phyloP scores from a whole-genome alignment of 1,139 yeast species.

The Kodamaea derodonti region DNA sequence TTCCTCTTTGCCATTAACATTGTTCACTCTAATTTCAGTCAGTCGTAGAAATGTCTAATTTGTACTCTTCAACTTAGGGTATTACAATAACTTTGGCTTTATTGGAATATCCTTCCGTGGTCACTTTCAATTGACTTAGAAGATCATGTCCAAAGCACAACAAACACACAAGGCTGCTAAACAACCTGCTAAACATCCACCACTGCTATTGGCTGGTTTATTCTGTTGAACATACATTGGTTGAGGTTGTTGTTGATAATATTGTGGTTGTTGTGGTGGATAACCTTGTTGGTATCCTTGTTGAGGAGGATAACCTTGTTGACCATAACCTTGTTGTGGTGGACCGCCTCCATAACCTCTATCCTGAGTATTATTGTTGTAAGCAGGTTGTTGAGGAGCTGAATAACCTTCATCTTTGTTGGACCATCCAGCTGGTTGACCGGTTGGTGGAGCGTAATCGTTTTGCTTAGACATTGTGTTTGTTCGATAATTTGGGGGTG shows the following conservation, averaged over 20 bases:
- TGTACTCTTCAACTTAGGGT: no score
- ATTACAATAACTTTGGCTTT: no score
- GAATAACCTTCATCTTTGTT: conserved; percentile 19
- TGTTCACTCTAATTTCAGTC: no score
- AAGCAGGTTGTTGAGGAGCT: conserved; percentile 38
- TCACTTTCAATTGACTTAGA: conserved; percentile 28
- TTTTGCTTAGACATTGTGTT: conserved; percentile 10
- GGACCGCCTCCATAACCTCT: conserved; percentile 29
- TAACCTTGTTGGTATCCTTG: conserved; percentile 20
- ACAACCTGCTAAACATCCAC: conserved; percentile 63
- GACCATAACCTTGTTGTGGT: conserved; percentile 33
- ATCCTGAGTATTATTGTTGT: conserved; percentile 25
- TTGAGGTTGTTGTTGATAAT: conserved; percentile 51
- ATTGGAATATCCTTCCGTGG: no score
- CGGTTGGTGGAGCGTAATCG: conserved; percentile 38
- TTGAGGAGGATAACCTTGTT: conserved; percentile 11
- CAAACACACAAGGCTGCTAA: conserved; percentile 72
- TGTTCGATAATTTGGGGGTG: neutral
- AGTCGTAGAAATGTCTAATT: no score
- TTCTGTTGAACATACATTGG: conserved; percentile 66
- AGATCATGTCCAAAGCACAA: conserved; percentile 65
- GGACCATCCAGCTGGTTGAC: conserved; percentile 46
- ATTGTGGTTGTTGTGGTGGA: conserved; percentile 3
- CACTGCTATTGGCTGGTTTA: conserved; percentile 35
- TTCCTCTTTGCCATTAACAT: no score